phyloP scores from a whole-genome alignment of 2,329 filamentous ascomycete species.

The Diaporthe velutina region DNA sequence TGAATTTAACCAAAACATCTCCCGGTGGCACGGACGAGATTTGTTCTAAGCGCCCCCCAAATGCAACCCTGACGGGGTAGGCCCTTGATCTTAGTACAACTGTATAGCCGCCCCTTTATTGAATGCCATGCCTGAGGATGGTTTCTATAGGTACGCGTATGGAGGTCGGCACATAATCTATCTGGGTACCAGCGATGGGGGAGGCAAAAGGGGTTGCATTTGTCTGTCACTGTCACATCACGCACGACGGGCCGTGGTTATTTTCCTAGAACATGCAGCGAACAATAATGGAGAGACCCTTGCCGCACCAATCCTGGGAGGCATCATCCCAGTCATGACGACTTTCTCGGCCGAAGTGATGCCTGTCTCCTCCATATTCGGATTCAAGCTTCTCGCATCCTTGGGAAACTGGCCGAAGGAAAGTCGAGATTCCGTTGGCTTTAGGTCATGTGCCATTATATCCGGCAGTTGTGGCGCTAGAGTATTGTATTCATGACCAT shows the following conservation, averaged over 20 bases:
- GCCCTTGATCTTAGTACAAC: not conserved
- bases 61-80: not conserved
- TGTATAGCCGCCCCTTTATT: not conserved
- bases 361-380: not conserved
- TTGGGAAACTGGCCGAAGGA: not conserved
- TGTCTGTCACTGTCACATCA: constrained; percentile 3
- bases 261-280: not conserved
- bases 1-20: constrained; percentile 23
- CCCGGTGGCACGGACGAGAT: not conserved
- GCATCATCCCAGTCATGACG: not conserved
- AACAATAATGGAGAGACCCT: not conserved
- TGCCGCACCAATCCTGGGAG: constrained; percentile 16
- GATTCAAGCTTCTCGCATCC: not conserved
- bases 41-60: constrained; percentile 6
- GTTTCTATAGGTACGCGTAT: constrained; percentile 18
- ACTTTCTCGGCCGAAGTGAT: not conserved
- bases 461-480: not conserved
- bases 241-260: constrained; percentile 11
- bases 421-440: not conserved
- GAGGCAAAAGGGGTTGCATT: not conserved
- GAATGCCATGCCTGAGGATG: not conserved
- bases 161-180: not conserved
- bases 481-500: not conserved
- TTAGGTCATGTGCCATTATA: not conserved
- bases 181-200: not conserved